Base-by-base conservation (phyloP, 164 flowering plant species). In the Liriodendron chinense region DNA sequence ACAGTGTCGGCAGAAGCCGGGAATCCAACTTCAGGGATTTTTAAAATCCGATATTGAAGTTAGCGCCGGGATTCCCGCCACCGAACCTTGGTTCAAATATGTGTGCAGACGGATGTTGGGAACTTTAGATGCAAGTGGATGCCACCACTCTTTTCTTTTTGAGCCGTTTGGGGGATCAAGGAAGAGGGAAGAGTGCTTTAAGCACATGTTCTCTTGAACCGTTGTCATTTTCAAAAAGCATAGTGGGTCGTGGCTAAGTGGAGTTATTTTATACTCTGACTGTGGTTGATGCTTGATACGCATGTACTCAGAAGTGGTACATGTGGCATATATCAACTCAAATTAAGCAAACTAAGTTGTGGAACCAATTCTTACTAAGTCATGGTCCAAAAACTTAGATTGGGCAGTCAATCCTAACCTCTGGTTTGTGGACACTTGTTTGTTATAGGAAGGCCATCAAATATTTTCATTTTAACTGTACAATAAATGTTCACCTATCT, bases 151-250 rank as follows among this genome's bases (percentile, higher is more conserved):
- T 18, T 67, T 3, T 10, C 16, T 28, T 66, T 67, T 25, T 26
- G 69, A 67, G 49, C 9, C 26, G 25, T 67, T 25, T 67, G 69
- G 69, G 25, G 69, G 23, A 9, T 67, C 69, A 1, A 26, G 69
- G 47, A 34, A 28, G 69, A 67, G 69, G 69, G 47, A 28, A 67
- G 69, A 26, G 48, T 53, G 59, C 59, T 53, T 53, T 53, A 53
- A 16, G 59, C 13, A 53, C 9, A 53, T 53, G 59, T 53, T 53
- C 59, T 16, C 59, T 53, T 16, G 16, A 53, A 53, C 59, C 13
- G 59, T 13, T 53, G 20, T 53, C 59, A 12, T 53, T 53, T 34
- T 34, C 43, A 34, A 34, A 16, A 13, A 53, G 16, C 18, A 2
- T 12, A 49, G 10, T 49, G 53, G 9, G 7, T 49, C 2, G 59